These are phyloP conservation scores for Nicotiana paniculata DNA, from an alignment of 257 asterid species.

Conservation along the genomic window DNA sequence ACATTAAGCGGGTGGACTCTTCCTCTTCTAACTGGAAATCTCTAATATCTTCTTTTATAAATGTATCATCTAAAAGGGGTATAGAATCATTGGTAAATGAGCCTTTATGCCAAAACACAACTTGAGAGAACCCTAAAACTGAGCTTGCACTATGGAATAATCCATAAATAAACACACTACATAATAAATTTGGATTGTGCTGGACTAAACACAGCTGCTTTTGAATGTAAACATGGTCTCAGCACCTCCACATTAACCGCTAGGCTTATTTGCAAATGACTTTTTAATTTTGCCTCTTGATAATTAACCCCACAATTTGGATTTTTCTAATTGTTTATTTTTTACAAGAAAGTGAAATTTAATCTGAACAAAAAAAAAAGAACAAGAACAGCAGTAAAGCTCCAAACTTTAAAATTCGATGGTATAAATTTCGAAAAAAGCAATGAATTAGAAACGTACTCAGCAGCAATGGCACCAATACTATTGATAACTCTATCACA, in stretches of 20 bases:
- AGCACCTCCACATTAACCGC: not conserved
- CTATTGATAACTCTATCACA: conserved; percentile 18
- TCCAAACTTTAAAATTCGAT: not conserved
- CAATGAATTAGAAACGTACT: conserved; percentile 27
- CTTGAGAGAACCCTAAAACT: not conserved
- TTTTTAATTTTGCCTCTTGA: not conserved
- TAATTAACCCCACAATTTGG: not conserved
- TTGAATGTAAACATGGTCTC: not conserved
- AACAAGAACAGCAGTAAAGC: not conserved
- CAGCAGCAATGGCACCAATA: conserved; percentile 26
- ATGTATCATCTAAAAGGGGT: not conserved
- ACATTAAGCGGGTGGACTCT: not conserved
- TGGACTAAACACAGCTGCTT: not conserved
- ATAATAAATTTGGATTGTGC: not conserved
- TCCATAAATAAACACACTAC: not conserved
- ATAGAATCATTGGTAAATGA: not conserved
- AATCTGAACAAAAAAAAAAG: not conserved
- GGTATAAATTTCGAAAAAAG: conserved; percentile 1
- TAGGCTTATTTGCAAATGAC: not conserved
- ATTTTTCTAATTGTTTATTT: not conserved
- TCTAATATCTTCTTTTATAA: not conserved
- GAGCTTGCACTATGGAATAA: not conserved
- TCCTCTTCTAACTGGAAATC: not conserved
- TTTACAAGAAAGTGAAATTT: conserved; percentile 2
- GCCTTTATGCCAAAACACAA: not conserved